These are phyloP conservation scores for Elsinoe fawcettii DNA, from an alignment of 2,329 filamentous ascomycete genomes.

Conservation along the genomic window DNA sequence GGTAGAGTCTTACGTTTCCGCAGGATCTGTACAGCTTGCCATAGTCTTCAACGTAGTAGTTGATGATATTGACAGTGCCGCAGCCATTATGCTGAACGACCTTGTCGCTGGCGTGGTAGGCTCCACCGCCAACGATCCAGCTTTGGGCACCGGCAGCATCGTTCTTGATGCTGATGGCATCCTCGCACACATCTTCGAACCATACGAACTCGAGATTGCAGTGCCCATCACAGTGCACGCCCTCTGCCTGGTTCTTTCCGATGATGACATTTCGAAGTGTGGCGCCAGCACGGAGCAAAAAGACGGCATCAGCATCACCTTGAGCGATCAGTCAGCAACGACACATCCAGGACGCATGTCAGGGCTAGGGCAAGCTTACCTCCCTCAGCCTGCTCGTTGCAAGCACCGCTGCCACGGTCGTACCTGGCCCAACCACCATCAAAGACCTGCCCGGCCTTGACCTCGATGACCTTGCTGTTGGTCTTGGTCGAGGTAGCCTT, in stretches of 20 bases:
- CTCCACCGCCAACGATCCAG: slow-evolving; percentile 29
- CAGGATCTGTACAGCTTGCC: slow-evolving; percentile 47
- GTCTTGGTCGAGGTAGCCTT: slow-evolving; percentile 17
- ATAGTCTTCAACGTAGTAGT: slow-evolving; percentile 38
- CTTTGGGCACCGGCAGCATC: slow-evolving; percentile 19
- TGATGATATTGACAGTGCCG: slow-evolving; percentile 33
- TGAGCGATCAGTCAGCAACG: neutral
- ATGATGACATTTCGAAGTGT: slow-evolving; percentile 49
- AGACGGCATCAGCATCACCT: slow-evolving; percentile 38
- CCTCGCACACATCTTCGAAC: slow-evolving; percentile 42
- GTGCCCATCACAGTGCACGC: slow-evolving; percentile 44
- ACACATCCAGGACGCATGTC: neutral
- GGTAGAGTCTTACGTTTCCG: slow-evolving; percentile 33
- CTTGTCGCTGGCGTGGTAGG: slow-evolving; percentile 33
- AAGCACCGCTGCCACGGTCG: slow-evolving; percentile 34
- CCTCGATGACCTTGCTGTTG: slow-evolving; percentile 29
- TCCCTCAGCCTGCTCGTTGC: slow-evolving; percentile 38
- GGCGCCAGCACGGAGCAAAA: slow-evolving; percentile 45
- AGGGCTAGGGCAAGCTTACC: slow-evolving; percentile 27
- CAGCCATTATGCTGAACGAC: slow-evolving; percentile 38
- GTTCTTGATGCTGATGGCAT: slow-evolving; percentile 30
- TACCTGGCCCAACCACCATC: slow-evolving; percentile 33
- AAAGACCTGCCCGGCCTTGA: slow-evolving; percentile 22
- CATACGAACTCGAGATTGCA: slow-evolving; percentile 44
- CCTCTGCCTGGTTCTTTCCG: slow-evolving; percentile 44